These are phyloP conservation scores for Aspergillus japonicus DNA, from an alignment of 2,329 filamentous ascomycete genomes.

Conservation along the genomic window DNA sequence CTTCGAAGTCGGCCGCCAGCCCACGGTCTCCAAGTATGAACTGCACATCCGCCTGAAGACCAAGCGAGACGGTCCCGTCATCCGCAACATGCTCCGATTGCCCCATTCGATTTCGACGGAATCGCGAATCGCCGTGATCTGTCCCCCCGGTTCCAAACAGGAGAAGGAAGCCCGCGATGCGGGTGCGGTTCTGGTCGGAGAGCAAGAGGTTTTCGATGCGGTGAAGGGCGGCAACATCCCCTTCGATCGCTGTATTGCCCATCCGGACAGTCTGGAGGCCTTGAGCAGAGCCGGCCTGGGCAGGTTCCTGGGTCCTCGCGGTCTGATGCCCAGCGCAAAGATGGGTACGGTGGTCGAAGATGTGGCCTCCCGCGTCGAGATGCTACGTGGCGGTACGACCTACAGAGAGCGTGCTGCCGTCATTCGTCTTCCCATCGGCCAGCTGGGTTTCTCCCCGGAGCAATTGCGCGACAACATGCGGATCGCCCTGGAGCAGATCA, in stretches of 20 bases:
- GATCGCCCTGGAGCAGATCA: slow-evolving; percentile 71
- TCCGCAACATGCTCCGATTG: slow-evolving; percentile 83
- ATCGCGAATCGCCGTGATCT: slow-evolving; percentile 85
- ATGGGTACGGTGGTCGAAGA: slow-evolving; percentile 85
- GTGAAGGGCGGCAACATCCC: slow-evolving; percentile 74
- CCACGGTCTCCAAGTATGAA: slow-evolving; percentile 80
- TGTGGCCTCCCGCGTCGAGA: slow-evolving; percentile 69
- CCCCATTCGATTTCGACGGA: slow-evolving; percentile 89
- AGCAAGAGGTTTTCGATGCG: slow-evolving; percentile 78
- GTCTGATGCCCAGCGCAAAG: slow-evolving; percentile 89
- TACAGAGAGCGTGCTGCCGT: slow-evolving; percentile 86
- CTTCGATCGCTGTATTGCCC: slow-evolving; percentile 88
- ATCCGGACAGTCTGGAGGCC: slow-evolving; percentile 71
- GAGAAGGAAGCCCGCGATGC: slow-evolving; percentile 72
- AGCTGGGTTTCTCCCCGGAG: slow-evolving; percentile 83
- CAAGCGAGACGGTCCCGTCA: slow-evolving; percentile 77
- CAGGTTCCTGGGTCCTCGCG: slow-evolving; percentile 79
- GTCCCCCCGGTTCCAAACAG: slow-evolving; percentile 72
- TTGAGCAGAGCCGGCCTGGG: slow-evolving; percentile 80
- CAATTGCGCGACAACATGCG: slow-evolving; percentile 83
- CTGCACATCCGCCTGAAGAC: slow-evolving; percentile 79
- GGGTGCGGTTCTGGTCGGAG: slow-evolving; percentile 80
- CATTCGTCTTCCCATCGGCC: slow-evolving; percentile 84
- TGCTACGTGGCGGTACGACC: slow-evolving; percentile 78
- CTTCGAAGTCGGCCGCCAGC: slow-evolving; percentile 80